Conservation (phyloP, 176 grass and related monocot species). For the Ampelocalamus luodianensis region DNA sequence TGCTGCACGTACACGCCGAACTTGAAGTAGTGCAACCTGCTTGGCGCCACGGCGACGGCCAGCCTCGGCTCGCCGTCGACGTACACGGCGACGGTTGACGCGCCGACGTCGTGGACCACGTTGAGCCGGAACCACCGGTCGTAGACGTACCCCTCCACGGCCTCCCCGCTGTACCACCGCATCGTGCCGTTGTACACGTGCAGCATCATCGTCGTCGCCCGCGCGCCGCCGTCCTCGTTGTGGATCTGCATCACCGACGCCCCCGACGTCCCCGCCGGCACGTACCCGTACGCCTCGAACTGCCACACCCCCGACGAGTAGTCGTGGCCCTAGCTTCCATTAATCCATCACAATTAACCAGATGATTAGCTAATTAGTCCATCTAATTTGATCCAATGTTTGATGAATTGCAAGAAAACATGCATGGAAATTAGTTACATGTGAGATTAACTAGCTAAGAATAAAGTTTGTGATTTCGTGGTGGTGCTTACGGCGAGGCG, state of each 20-base stretch:
- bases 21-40: background rate
- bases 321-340: conserved; percentile 24
- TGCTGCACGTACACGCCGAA: background rate
- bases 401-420: too few species aligned
- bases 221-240: background rate
- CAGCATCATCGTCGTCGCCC: conserved; percentile 40
- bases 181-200: conserved; percentile 42
- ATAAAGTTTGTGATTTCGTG: too few species aligned
- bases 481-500: too few species aligned
- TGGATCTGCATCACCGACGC: conserved; percentile 57
- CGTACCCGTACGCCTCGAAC: conserved; percentile 51
- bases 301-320: conserved; percentile 60
- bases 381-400: too few species aligned
- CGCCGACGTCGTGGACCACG: conserved; percentile 48
- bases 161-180: background rate
- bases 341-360: too few species aligned
- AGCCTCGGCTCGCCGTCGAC: conserved; percentile 31
- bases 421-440: too few species aligned
- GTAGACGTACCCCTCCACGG: conserved; percentile 17
- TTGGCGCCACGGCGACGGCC: background rate
- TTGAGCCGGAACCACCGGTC: conserved; percentile 58
- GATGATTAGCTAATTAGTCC: too few species aligned
- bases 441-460: too few species aligned
- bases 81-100: conserved; percentile 19
- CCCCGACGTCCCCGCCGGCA: conserved; percentile 39